Base-by-base conservation (phyloP, 2,329 filamentous ascomycete species). In the Phialophora expanda region DNA sequence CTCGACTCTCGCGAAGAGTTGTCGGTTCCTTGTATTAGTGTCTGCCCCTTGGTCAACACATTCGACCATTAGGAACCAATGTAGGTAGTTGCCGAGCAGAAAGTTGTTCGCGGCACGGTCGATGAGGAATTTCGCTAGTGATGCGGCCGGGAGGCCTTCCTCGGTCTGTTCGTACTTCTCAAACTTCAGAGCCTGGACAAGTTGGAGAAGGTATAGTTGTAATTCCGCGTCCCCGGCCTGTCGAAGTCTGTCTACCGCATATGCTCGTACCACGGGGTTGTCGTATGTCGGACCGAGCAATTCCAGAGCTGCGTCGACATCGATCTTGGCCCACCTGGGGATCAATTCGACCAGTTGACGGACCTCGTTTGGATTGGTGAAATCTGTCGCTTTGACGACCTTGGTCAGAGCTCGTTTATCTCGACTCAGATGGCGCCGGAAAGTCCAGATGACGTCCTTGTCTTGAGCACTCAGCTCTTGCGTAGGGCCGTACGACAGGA, bases 11-110 rank as follows among this genome's bases (percentile, higher is more conserved):
- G 91, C 90, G 77, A 97, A 99, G 20, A 98, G 87, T 68, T 91
- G 91, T 54, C 91, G 90, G 74, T 94, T 90, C 20, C 65, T 55
- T 4, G 87, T 83, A 24, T 88, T 85, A 72, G 93, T 91, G 51
- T 92, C 90, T 3, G 88, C 87, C 70, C 90, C 93, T 46, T 80
- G 78, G 76, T 97, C 94, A 72, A 96, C 92, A 72, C 93, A 96
- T 79, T 99, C 96, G 1, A 99, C 95, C 89, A 97, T 97, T 2
- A 99, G 84, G 77, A 98, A 99, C 95, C 95, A 99, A 77, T 97
- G 92, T 61, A 99, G 87, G 78, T 96, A 97, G 76, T 96, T 99
- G 32, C 94, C 95, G 1, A 99, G 85, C 66, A 90, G 89, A 74
- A 97, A 91, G 74, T 96, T 98, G 68, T 89, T 88, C 14, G 91